phyloP scores from a whole-genome alignment of 2,329 filamentous ascomycete genomes.

The Paecilomyces variotii region DNA sequence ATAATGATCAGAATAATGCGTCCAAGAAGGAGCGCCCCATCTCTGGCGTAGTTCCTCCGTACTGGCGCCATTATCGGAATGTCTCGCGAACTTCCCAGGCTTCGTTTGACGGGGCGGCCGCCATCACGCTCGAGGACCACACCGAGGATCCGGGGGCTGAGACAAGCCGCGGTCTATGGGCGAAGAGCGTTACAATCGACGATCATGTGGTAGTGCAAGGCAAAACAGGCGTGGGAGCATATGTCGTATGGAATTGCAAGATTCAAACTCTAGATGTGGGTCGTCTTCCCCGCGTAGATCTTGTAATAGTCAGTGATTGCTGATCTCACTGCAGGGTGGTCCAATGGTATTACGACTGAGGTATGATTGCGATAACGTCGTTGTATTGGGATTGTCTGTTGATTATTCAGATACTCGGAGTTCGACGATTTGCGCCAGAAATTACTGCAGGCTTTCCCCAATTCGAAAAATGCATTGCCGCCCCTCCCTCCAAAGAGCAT shows the following conservation, averaged over 20 bases:
- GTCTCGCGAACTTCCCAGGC: conserved; percentile 33
- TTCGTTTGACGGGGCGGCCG: conserved; percentile 30
- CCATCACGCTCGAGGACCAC: conserved; percentile 57
- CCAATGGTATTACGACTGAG: conserved; percentile 54
- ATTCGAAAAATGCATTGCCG: conserved; percentile 79
- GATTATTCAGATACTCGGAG: conserved; percentile 65
- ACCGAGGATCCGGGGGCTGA: conserved; percentile 50
- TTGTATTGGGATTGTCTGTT: conserved; percentile 9
- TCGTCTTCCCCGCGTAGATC: conserved; percentile 11
- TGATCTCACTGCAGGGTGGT: conserved; percentile 38
- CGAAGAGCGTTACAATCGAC: conserved; percentile 52
- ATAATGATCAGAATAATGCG: background rate
- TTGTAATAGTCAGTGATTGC: background rate
- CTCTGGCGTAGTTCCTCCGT: conserved; percentile 34
- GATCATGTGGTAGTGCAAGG: conserved; percentile 56
- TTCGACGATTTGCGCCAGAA: conserved; percentile 74
- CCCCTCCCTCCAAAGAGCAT: conserved; percentile 83
- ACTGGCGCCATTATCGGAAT: conserved; percentile 38
- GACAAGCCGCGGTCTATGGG: conserved; percentile 54
- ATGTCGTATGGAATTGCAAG: conserved; percentile 88
- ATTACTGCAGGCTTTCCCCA: conserved; percentile 72
- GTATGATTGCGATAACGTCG: conserved; percentile 23
- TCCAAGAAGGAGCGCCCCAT: conserved; percentile 15
- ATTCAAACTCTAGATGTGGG: conserved; percentile 77
- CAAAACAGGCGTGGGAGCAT: conserved; percentile 63